Evolutionary conservation across 345 rosid species (phyloP).

Genomic region (Raphanus raphanistrum): DNA sequence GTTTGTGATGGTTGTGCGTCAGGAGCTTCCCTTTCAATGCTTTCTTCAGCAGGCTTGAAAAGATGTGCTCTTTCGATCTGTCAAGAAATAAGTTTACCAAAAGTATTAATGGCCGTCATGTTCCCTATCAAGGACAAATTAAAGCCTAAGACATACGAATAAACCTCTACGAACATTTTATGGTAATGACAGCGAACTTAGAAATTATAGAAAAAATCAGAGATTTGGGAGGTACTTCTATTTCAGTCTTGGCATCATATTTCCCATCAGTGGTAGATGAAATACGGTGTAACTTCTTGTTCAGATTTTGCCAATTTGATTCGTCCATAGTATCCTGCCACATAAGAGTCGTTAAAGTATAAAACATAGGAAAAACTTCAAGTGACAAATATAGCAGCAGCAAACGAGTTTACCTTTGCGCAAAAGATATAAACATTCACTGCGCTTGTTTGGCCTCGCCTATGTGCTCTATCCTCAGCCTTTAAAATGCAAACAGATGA

Average conservation of each 20-base stretch:
- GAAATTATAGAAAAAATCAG: constrained; percentile 17
- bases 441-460: constrained; percentile 84
- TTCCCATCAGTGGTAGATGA: constrained; percentile 93
- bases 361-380: constrained; percentile 22
- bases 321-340: constrained; percentile 83
- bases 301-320: constrained; percentile 68
- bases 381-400: constrained; percentile 9
- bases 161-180: neutral
- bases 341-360: constrained; percentile 13
- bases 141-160: neutral
- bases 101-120: constrained; percentile 28
- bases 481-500: constrained; percentile 41
- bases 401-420: constrained; percentile 63
- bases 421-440: constrained; percentile 86
- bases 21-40: constrained; percentile 41
- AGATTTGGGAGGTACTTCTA: constrained; percentile 50
- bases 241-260: constrained; percentile 76
- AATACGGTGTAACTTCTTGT: constrained; percentile 73
- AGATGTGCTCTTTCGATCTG: constrained; percentile 73
- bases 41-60: constrained; percentile 49
- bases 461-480: constrained; percentile 98
- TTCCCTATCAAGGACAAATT: constrained; percentile 3
- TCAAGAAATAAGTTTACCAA: constrained; percentile 13
- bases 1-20: constrained; percentile 36
- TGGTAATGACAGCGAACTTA: neutral